Conservation (phyloP, 495 filamentous ascomycete species). For the Tuber calosporum region DNA sequence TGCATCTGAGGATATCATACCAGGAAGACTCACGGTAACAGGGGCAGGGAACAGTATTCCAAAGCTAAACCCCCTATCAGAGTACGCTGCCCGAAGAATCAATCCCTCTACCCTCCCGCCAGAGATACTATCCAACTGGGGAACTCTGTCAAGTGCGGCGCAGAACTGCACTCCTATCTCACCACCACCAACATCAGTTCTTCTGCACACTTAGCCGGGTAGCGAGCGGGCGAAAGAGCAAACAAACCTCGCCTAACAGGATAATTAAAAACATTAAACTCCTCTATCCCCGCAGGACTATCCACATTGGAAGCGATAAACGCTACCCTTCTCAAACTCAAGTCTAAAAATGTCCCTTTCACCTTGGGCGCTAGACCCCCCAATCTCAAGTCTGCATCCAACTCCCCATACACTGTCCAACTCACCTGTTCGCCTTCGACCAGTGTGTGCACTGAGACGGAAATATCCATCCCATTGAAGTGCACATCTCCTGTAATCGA, state of each 20-base stretch:
- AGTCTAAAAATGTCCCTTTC: constrained; percentile 29
- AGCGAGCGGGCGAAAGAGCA: neutral
- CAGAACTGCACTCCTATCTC: constrained; percentile 30
- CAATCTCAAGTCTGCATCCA: constrained; percentile 13
- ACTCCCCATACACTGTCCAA: constrained; percentile 31
- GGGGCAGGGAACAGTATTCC: constrained; percentile 29
- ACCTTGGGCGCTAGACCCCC: constrained; percentile 13
- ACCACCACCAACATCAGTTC: neutral
- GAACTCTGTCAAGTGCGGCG: constrained; percentile 21
- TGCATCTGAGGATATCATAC: too few relatives aligned
- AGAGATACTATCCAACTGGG: constrained; percentile 19
- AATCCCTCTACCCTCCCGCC: constrained; percentile 15
- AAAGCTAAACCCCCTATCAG: constrained; percentile 21
- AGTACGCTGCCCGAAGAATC: constrained; percentile 21
- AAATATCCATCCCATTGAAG: constrained; percentile 17
- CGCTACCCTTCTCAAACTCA: constrained; percentile 22
- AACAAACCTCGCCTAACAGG: constrained; percentile 26
- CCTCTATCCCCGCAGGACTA: constrained; percentile 10
- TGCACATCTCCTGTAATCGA: constrained; percentile 26
- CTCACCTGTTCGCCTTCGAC: constrained; percentile 16
- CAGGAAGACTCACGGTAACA: constrained; percentile 18
- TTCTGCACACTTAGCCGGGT: neutral
- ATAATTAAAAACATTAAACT: constrained; percentile 27
- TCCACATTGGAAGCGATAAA: constrained; percentile 28
- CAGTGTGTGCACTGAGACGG: constrained; percentile 19